Evolutionary conservation across 768 basidiomycete genomes (phyloP).

Genomic region (Agaricus bisporus): DNA sequence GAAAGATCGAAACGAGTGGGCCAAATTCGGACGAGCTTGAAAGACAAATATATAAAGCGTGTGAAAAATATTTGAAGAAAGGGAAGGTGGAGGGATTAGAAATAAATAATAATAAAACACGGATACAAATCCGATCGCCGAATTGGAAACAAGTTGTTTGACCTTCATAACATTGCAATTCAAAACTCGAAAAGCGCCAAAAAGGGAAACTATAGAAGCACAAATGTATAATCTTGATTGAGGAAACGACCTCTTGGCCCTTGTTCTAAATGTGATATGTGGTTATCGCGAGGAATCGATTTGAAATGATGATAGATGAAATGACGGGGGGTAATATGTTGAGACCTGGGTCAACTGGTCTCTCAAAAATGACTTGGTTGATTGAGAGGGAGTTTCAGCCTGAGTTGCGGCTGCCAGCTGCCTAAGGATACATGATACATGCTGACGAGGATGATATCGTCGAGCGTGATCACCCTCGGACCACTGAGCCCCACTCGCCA

Average conservation of each 20-base stretch:
- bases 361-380: background rate
- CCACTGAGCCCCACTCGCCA: slow-evolving; percentile 59
- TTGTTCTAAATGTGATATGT: slow-evolving; percentile 2
- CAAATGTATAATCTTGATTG: background rate
- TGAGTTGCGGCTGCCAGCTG: slow-evolving; percentile 76
- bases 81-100: background rate
- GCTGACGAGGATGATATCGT: slow-evolving; percentile 68
- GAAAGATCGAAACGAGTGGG: background rate
- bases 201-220: background rate
- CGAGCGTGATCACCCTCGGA: slow-evolving; percentile 46
- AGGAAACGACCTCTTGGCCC: background rate
- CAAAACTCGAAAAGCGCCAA: background rate
- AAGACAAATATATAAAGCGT: too few relatives aligned
- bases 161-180: background rate
- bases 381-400: slow-evolving; percentile 39
- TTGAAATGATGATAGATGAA: slow-evolving; percentile 4
- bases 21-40: too few relatives aligned
- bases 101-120: slow-evolving; percentile 6
- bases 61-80: too few relatives aligned
- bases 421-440: slow-evolving; percentile 81
- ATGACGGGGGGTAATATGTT: background rate
- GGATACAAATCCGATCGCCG: too few relatives aligned
- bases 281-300: background rate
- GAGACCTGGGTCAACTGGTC: background rate
- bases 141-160: too few relatives aligned